Evolutionary conservation across 1,139 yeast genomes (phyloP).

Genomic region (Sugiyamaella paludigena): DNA sequence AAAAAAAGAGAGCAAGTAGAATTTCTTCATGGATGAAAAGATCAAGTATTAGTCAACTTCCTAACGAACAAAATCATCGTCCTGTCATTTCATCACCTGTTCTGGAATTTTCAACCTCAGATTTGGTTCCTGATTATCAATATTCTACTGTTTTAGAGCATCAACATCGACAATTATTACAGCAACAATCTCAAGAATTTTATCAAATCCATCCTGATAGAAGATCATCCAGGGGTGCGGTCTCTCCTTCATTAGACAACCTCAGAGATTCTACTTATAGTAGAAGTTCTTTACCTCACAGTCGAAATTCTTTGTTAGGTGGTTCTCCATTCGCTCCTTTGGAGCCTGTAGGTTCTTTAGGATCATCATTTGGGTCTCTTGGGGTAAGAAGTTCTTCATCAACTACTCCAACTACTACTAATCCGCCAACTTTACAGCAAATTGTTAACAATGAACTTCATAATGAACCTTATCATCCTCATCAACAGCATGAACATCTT

Average conservation of each 20-base stretch:
- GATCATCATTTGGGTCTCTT: background rate
- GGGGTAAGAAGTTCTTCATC: too few relatives aligned
- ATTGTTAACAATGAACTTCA: too few relatives aligned
- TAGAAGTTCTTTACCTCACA: background rate
- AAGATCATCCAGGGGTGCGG: background rate
- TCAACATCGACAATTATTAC: conserved; percentile 4
- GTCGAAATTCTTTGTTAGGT: background rate
- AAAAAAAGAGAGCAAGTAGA: conserved; percentile 18
- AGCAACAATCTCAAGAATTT: conserved; percentile 3
- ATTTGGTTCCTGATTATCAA: conserved; percentile 23
- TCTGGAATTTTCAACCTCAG: conserved; percentile 29
- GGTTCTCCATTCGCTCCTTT: background rate
- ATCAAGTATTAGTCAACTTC: conserved; percentile 9
- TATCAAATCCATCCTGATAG: background rate
- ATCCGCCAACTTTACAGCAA: too few relatives aligned
- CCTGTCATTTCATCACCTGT: conserved; percentile 29
- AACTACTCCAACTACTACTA: too few relatives aligned
- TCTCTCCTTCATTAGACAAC: background rate
- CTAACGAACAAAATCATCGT: conserved; percentile 2
- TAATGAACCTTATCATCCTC: too few relatives aligned
- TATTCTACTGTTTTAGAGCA: conserved; percentile 4
- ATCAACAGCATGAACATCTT: too few relatives aligned
- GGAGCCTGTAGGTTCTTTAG: conserved; percentile 1
- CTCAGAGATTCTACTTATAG: background rate
- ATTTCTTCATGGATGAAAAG: conserved; percentile 21